Evolutionary conservation across 139 green algal species (phyloP).

Genomic region (Chlorella sp.): DNA sequence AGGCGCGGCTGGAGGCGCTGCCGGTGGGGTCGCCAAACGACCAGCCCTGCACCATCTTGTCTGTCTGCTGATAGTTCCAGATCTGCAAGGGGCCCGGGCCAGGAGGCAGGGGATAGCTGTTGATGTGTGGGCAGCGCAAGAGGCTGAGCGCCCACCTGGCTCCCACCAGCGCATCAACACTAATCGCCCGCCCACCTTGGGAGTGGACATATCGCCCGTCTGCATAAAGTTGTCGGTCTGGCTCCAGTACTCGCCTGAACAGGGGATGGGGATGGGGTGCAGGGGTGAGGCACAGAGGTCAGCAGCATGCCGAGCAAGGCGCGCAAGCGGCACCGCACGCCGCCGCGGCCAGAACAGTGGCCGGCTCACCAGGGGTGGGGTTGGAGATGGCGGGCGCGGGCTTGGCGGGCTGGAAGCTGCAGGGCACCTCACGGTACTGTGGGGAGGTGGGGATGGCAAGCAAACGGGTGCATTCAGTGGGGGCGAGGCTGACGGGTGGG

Average conservation of each 20-base stretch:
- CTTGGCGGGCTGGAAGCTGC: constrained; percentile 12
- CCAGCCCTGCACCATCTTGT: constrained; percentile 26
- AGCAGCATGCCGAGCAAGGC: no score
- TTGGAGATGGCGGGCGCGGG: constrained; percentile 1
- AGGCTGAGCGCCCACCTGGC: no score
- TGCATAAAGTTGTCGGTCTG: background rate
- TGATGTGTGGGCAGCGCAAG: no score
- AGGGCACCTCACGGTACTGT: constrained; percentile 30
- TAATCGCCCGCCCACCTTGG: background rate
- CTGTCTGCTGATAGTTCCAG: constrained; percentile 15
- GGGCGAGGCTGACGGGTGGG: no score
- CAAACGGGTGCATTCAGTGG: no score
- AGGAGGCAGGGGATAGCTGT: no score
- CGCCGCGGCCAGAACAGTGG: no score
- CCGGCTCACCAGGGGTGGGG: constrained; percentile 11
- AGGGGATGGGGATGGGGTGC: background rate
- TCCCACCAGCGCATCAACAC: no score
- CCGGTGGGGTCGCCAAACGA: constrained; percentile 23
- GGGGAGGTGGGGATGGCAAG: background rate
- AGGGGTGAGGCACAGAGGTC: no score
- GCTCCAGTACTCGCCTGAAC: background rate
- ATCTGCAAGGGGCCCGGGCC: background rate
- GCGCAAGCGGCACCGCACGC: no score
- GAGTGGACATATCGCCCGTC: background rate
- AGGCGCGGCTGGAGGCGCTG: background rate